Base-by-base conservation (phyloP, 257 asterid species). In the Solanum clarkiae region DNA sequence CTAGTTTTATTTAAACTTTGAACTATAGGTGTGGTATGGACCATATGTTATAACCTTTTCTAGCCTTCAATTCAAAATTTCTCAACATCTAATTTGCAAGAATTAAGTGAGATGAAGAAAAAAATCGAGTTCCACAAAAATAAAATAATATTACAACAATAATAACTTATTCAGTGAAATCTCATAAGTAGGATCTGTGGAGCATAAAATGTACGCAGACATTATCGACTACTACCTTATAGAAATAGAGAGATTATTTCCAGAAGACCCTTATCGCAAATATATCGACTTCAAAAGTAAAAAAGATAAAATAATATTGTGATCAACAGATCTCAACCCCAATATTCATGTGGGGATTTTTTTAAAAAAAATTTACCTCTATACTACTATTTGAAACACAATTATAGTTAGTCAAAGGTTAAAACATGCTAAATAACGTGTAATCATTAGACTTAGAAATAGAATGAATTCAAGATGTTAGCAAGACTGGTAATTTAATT, bases 121-220 rank as follows among this genome's bases (percentile, higher is more conserved):
- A 1, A 47, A 22, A 15, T 49, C 4, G n/a, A 14, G 20, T 75
- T 51, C 59, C 4, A 47, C n/a, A 13, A 47, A n/a, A 8, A 74
- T 47, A 13, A 13, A 51, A 15, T 77, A 40, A 18, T 40, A 4
- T 40, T 49, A 40, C 7, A 71, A n/a, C 29, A 44, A 44, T 0
- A 32, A 32, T 32, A 32, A 32, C 0, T 32, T 3, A 32, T 32
- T 2, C 32, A 29, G 4, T 32, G 1, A 32, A 32, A 32, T 32
- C 4, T 32, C 36, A 32, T 1, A 32, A 32, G 0, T 32, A 0
- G 0, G 4, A 0, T 32, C 0, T 0, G 36, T 0, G 1, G 4
- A 32, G 32, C 0, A 1, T 32, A 32, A 32, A 32, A 32, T 32
- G 1, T 32, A 32, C 36, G 3, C 36, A 32, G 36, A 32, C 36